These are phyloP conservation scores for Paecilomyces variotii DNA, from an alignment of 2,329 filamentous ascomycete species.

Conservation along the genomic window DNA sequence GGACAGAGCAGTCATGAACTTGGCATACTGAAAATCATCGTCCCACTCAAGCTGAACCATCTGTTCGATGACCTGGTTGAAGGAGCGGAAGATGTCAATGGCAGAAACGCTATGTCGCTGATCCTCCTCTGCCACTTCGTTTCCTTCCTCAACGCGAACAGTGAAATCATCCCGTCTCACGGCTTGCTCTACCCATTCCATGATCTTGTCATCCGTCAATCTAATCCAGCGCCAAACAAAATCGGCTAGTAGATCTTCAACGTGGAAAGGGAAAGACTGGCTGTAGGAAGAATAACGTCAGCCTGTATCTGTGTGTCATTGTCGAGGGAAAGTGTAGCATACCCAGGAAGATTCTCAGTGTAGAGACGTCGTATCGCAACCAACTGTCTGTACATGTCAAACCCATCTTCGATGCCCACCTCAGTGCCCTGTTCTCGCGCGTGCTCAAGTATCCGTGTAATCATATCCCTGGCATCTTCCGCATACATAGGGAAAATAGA, in stretches of 20 bases:
- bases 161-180: constrained; percentile 85
- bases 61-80: constrained; percentile 85
- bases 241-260: constrained; percentile 76
- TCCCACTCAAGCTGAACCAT: constrained; percentile 84
- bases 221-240: constrained; percentile 97
- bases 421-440: constrained; percentile 63
- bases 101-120: constrained; percentile 88
- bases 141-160: constrained; percentile 58
- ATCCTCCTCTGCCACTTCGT: constrained; percentile 61
- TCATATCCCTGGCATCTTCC: constrained; percentile 76
- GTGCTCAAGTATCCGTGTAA: constrained; percentile 69
- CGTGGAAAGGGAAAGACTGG: constrained; percentile 72
- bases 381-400: constrained; percentile 84
- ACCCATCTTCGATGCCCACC: constrained; percentile 82
- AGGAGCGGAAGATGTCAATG: constrained; percentile 87
- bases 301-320: not conserved
- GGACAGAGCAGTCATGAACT: constrained; percentile 91
- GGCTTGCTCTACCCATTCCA: constrained; percentile 79
- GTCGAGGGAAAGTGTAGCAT: constrained; percentile 2
- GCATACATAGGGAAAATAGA: constrained; percentile 87
- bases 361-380: constrained; percentile 79
- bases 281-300: constrained; percentile 13
- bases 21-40: constrained; percentile 85
- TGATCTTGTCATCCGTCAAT: constrained; percentile 68
- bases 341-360: constrained; percentile 60